Evolutionary conservation across 164 flowering plant genomes (phyloP), one percentile per base, ranked within the genome.

Genomic region (Stephania yunnanensis): DNA sequence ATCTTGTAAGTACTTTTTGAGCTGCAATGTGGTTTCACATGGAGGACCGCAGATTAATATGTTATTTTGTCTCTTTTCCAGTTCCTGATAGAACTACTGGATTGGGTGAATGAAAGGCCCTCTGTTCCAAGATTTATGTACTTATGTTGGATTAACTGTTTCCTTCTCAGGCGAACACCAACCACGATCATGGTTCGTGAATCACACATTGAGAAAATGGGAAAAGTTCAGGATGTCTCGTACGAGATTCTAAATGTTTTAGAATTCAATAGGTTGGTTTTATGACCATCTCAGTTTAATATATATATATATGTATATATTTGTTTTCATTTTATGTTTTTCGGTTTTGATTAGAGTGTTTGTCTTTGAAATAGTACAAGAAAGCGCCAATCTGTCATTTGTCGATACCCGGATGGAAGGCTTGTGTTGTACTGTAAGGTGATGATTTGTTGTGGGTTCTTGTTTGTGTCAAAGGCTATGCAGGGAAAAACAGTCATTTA

Each of bases 321-420:
- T 29, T 76, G 66, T 31, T 42, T 13, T 55, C 11, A 29, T 44
- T 12, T 46, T 50, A 15, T 36, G 36, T 65, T 74, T 30, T 46
- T 76, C 74, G 13, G 65, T 22, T 72, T 64, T 68, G 73, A 64
- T 74, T 58, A 17, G 72, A 30, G 45, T 71, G 42, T 75, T 74
- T 80, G 64, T 68, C 77, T 68, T 76, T 73, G 68, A 66, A 80
- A 74, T 73, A 95, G 99, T 83, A 86, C 89, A 64, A 88, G 99
- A 89, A 95, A 95, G 89, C 98, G 99, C 78, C 99, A 95, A 77
- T 93, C 99, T 74, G 99, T 95, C 84, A 87, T 95, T 30, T 95
- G 99, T 68, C 93, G 99, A 30, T 93, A 87, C 78, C 90, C 91
- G 64, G 87, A 91, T 87, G 99, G 98, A 17, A 91, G 93, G 85